Conservation (phyloP, 768 basidiomycete genomes). For the Phanerochaete sordida region DNA sequence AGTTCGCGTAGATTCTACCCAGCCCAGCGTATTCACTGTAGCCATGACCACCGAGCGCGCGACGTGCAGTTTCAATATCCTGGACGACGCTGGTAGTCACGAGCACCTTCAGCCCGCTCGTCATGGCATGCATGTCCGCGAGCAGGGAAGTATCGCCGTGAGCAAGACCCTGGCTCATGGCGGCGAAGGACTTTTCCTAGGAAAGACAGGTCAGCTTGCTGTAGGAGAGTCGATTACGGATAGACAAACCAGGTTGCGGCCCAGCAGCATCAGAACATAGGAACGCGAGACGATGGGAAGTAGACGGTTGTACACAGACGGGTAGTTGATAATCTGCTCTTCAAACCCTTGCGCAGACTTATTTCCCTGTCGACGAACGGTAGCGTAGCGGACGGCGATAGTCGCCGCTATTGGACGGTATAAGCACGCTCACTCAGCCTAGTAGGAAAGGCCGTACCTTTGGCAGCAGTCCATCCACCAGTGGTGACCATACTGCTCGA, state of each 20-base stretch:
- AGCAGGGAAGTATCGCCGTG: conserved; percentile 58
- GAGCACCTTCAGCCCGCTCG: conserved; percentile 66
- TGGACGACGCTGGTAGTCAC: conserved; percentile 47
- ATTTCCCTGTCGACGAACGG: conserved; percentile 68
- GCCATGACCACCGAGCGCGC: conserved; percentile 77
- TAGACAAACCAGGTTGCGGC: conserved; percentile 49
- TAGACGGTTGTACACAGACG: conserved; percentile 70
- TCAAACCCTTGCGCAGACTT: conserved; percentile 50
- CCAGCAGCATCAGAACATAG: conserved; percentile 66
- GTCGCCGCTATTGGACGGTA: conserved; percentile 40
- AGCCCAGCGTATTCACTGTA: conserved; percentile 68
- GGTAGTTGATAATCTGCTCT: conserved; percentile 65
- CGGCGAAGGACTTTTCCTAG: conserved; percentile 48
- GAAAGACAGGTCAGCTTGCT: neutral
- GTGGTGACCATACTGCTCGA: conserved; percentile 53
- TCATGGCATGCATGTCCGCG: conserved; percentile 69
- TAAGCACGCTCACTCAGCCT: neutral
- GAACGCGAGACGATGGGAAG: conserved; percentile 66
- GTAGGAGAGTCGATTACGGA: neutral
- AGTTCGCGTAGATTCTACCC: conserved; percentile 61
- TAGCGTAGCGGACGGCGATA: conserved; percentile 68
- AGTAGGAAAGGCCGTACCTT: conserved; percentile 39
- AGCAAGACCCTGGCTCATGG: conserved; percentile 45
- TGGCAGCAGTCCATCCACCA: conserved; percentile 63
- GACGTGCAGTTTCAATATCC: conserved; percentile 62